Base-by-base conservation (phyloP, 805 yeast species). In the Barnettozyma wickerhamii region DNA sequence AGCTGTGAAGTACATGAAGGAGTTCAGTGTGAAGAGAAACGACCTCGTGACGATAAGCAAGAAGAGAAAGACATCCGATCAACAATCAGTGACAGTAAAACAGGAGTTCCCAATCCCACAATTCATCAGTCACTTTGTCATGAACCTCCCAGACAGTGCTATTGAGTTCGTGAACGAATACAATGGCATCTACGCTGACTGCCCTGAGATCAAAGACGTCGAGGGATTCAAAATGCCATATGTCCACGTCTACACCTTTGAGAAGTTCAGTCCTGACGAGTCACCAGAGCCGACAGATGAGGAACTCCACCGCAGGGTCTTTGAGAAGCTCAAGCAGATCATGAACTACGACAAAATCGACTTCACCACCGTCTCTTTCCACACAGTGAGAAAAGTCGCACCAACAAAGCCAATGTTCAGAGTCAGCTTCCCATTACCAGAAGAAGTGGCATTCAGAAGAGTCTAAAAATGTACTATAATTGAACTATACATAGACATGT, bases 351-450 rank as follows among this genome's bases (percentile, higher is more conserved):
- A 74, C 0, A 63, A 77, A 7, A 49, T 67, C 13, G 72, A 77
- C 0, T 65, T 77, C 12, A 69, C 69, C 4, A 58, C 65, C 0
- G 62, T 84, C 29, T 55, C 63, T 0, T 84, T 91, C 63, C 98
- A 91, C 55, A 66, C 83, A 49, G 99, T 93, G 9, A 78, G 99
- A 58, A 82, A 81, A 59, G 99, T 93, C 7, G 91, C 99, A 1
- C 99, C 99, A 4, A 87, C 97, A 6, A 93, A 93, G 58, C 91
- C 91, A 26, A 93, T 93, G 99, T 90, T 77, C 59, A 88, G 97
- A 63, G 84, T 88, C 4, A 70, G 89, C 6, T 90, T 90, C 62
- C 61, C 62, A 53, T 69, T 93, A 24, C 95, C 95, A 0, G 71
- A 69, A 50, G 77, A 72, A 43, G 79, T 82, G 39, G 87, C 84